Evolutionary conservation across 2,329 filamentous ascomycete genomes (phyloP).

Genomic region (Juglanconis sp.): DNA sequence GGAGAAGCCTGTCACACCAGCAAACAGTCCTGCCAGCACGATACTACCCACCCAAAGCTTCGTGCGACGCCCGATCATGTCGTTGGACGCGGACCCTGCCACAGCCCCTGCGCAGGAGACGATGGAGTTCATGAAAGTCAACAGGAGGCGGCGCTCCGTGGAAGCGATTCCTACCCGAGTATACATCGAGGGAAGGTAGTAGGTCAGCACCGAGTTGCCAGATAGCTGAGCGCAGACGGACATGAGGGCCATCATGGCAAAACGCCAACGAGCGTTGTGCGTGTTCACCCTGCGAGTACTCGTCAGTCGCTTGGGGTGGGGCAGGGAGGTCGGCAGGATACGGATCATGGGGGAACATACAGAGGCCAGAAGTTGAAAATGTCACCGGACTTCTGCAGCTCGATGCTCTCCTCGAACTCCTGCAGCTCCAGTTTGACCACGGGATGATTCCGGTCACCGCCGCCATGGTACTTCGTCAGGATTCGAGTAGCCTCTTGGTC

Average conservation of each 20-base stretch:
- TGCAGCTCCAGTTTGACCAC: slow-evolving; percentile 38
- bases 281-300: slow-evolving; percentile 16
- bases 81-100: slow-evolving; percentile 30
- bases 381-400: slow-evolving; percentile 22
- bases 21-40: slow-evolving; percentile 17
- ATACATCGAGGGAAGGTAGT: slow-evolving; percentile 20
- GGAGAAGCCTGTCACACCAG: slow-evolving; percentile 22
- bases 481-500: slow-evolving; percentile 33
- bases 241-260: slow-evolving; percentile 18
- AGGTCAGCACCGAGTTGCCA: slow-evolving; percentile 14
- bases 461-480: slow-evolving; percentile 32
- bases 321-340: no score
- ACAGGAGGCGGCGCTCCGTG: slow-evolving; percentile 16
- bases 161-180: slow-evolving; percentile 17
- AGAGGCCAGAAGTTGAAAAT: slow-evolving; percentile 29
- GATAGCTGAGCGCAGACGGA: slow-evolving; percentile 10
- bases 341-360: background rate
- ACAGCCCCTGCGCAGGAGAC: slow-evolving; percentile 20
- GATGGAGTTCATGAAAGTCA: slow-evolving; percentile 13
- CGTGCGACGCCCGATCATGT: slow-evolving; percentile 26
- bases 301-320: background rate
- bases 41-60: slow-evolving; percentile 20
- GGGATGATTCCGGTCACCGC: slow-evolving; percentile 29
- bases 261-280: slow-evolving; percentile 22
- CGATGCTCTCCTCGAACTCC: slow-evolving; percentile 37